Evolutionary conservation across 1,284 basidiomycete genomes (phyloP).

Genomic region (Malassezia slooffiae): DNA sequence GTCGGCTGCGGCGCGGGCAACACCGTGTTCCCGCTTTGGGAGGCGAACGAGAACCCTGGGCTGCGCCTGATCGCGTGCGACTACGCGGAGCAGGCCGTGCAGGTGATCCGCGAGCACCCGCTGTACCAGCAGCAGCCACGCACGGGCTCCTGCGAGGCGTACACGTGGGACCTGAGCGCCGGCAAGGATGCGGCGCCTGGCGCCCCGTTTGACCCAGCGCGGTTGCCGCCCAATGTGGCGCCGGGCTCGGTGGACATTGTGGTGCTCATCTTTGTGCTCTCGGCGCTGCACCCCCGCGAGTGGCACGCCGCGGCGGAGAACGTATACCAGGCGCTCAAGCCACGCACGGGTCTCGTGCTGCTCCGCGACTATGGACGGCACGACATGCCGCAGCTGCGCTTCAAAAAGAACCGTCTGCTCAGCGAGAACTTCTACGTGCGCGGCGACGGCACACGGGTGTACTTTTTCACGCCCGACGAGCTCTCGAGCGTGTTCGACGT

Average conservation of each 20-base stretch:
- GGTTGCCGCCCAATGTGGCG: constrained; percentile 20
- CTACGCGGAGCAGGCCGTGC: constrained; percentile 77
- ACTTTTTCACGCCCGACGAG: constrained; percentile 40
- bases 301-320: constrained; percentile 80
- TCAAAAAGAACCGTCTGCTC: constrained; percentile 73
- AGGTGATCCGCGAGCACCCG: constrained; percentile 65
- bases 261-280: constrained; percentile 88
- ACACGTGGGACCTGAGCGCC: constrained; percentile 77
- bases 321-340: constrained; percentile 66
- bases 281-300: constrained; percentile 83
- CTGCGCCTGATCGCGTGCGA: constrained; percentile 72
- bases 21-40: constrained; percentile 77
- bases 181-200: neutral
- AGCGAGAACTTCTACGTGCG: constrained; percentile 66
- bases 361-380: constrained; percentile 90
- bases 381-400: constrained; percentile 77
- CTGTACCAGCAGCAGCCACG: constrained; percentile 15
- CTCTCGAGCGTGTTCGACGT: constrained; percentile 34
- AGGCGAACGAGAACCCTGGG: constrained; percentile 68
- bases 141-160: constrained; percentile 56
- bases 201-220: neutral
- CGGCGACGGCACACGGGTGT: constrained; percentile 76
- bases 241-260: constrained; percentile 65
- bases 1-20: constrained; percentile 59
- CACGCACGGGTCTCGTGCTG: constrained; percentile 63